These are phyloP conservation scores for Candida nanaspora DNA, from an alignment of 805 yeast genomes.

Conservation along the genomic window DNA sequence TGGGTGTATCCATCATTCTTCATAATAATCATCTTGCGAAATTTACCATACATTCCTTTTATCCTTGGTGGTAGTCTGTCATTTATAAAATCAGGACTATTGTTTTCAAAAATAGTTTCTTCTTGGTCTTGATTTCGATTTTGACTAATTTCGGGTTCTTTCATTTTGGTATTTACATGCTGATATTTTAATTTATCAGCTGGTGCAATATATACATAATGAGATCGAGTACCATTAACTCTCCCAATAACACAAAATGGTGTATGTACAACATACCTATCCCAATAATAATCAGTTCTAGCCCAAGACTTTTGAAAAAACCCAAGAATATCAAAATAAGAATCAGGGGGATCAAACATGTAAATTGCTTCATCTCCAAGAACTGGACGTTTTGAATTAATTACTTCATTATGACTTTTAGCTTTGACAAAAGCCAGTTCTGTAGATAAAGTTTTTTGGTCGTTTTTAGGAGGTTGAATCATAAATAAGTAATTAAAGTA, in stretches of 20 bases:
- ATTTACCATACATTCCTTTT: no score
- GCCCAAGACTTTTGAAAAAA: slow-evolving; percentile 18
- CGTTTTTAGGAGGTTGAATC: slow-evolving; percentile 16
- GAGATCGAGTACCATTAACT: slow-evolving; percentile 4
- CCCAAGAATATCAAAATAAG: slow-evolving; percentile 7
- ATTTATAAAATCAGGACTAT: no score
- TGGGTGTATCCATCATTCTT: neutral
- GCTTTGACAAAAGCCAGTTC: neutral
- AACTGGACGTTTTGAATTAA: slow-evolving; percentile 1
- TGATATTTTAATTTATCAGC: neutral
- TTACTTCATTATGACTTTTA: neutral
- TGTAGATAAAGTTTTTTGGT: slow-evolving; percentile 10
- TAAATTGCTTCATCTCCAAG: slow-evolving; percentile 6
- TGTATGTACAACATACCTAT: slow-evolving; percentile 30
- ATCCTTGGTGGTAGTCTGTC: no score
- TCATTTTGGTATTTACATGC: no score
- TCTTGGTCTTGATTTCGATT: no score
- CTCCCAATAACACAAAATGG: slow-evolving; percentile 24
- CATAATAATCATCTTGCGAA: no score
- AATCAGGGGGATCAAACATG: slow-evolving; percentile 19
- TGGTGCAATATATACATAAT: slow-evolving; percentile 9
- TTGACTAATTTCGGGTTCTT: no score
- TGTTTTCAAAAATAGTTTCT: no score
- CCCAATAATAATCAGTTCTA: slow-evolving; percentile 31
- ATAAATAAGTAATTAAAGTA: slow-evolving; percentile 16